Evolutionary conservation across 164 flowering plant species (phyloP).

Genomic region (Kalanchoe fedtschenkoi): DNA sequence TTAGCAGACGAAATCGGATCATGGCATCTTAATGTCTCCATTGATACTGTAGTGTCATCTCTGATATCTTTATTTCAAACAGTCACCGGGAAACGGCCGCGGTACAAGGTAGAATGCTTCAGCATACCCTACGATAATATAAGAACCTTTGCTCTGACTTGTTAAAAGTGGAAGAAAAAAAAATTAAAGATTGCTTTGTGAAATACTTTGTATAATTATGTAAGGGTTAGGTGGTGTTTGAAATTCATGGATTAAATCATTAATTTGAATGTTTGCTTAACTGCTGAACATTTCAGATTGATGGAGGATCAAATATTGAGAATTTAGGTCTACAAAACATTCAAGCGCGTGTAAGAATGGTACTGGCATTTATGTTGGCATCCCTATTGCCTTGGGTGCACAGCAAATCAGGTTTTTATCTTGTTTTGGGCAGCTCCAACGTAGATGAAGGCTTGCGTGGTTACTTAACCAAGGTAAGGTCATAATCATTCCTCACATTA

Average conservation of each 20-base stretch:
- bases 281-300: constrained; percentile 42
- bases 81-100: constrained; percentile 87
- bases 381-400: constrained; percentile 98
- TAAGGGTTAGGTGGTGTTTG: not conserved
- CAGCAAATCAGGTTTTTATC: constrained; percentile 78
- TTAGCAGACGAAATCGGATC: constrained; percentile 92
- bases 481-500: no score
- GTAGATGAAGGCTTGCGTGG: constrained; percentile 98
- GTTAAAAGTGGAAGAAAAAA: no score
- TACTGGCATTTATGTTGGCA: constrained; percentile 88
- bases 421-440: constrained; percentile 94
- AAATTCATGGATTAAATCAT: not conserved
- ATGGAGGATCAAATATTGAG: constrained; percentile 87
- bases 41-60: constrained; percentile 75
- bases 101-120: constrained; percentile 48
- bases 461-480: constrained; percentile 92
- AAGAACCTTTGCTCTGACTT: no score
- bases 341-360: constrained; percentile 96
- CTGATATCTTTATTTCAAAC: constrained; percentile 69
- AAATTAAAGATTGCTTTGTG: no score
- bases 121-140: not conserved
- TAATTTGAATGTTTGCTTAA: not conserved
- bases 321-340: constrained; percentile 90
- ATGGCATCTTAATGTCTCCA: constrained; percentile 86
- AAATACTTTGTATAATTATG: not conserved